Conservation (phyloP, 495 filamentous ascomycete genomes). For the Penicillium fimorum region DNA sequence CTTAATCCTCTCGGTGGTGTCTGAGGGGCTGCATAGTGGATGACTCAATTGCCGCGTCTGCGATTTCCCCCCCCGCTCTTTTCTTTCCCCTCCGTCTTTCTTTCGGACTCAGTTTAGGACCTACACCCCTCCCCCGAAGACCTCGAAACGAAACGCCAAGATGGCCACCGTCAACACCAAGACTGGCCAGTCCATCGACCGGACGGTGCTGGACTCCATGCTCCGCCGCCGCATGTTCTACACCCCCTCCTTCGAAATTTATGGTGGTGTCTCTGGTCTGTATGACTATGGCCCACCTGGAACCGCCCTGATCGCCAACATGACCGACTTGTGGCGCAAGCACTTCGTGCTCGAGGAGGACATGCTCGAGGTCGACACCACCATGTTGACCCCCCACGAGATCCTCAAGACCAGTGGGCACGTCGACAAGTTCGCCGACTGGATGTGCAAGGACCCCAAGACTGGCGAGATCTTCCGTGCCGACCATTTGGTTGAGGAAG, state of each 20-base stretch:
- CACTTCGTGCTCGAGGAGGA: slow-evolving; percentile 88
- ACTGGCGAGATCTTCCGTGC: slow-evolving; percentile 94
- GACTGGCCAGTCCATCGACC: slow-evolving; percentile 86
- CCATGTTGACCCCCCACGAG: slow-evolving; percentile 79
- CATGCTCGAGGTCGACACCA: slow-evolving; percentile 88
- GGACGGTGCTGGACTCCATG: slow-evolving; percentile 73
- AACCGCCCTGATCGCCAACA: slow-evolving; percentile 75
- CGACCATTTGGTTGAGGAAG: slow-evolving; percentile 93
- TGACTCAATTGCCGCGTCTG: slow-evolving; percentile 47
- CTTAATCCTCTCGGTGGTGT: slow-evolving; percentile 20
- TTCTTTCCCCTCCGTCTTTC: slow-evolving; percentile 38
- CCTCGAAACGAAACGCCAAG: slow-evolving; percentile 33
- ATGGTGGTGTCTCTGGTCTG: slow-evolving; percentile 81
- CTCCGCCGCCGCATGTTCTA: slow-evolving; percentile 88
- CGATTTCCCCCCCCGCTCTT: slow-evolving; percentile 35
- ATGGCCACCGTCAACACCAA: slow-evolving; percentile 73
- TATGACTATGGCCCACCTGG: slow-evolving; percentile 86
- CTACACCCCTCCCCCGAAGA: slow-evolving; percentile 31
- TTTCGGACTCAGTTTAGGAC: slow-evolving; percentile 20
- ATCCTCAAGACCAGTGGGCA: slow-evolving; percentile 96
- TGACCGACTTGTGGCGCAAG: slow-evolving; percentile 90
- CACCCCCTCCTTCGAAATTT: slow-evolving; percentile 92
- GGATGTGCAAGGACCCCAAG: slow-evolving; percentile 99
- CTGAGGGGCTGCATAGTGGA: slow-evolving; percentile 37
- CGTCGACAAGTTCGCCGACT: slow-evolving; percentile 97